These are phyloP conservation scores for Actinidia polygama DNA, from an alignment of 179 eudicot genomes.

Conservation along the genomic window DNA sequence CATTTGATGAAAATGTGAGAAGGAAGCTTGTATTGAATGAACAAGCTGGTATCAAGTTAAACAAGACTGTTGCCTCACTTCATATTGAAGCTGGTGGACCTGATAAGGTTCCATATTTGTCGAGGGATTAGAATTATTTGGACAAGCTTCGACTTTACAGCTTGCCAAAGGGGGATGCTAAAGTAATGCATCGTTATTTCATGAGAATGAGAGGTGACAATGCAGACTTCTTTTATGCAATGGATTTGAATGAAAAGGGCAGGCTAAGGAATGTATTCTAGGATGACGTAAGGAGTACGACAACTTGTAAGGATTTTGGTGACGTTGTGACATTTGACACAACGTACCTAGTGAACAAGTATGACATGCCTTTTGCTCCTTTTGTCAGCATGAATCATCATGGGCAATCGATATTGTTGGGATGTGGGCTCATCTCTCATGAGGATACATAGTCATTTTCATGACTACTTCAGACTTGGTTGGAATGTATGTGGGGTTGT, in stretches of 20 bases:
- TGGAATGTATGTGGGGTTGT: too few species aligned
- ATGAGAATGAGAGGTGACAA: not conserved
- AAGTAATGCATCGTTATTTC: not conserved
- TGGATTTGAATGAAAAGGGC: not conserved
- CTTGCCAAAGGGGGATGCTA: not conserved
- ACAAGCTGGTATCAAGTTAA: too few species aligned
- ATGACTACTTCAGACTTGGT: not conserved
- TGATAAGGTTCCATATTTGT: not conserved
- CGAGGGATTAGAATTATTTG: too few species aligned
- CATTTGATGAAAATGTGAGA: too few species aligned
- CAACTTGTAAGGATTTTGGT: not conserved
- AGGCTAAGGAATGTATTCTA: not conserved
- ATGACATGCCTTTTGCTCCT: too few species aligned
- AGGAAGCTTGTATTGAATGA: too few species aligned
- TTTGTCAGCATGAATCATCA: not conserved
- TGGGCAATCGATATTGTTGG: not conserved
- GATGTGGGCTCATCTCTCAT: not conserved
- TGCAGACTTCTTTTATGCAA: not conserved
- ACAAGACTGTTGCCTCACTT: too few species aligned
- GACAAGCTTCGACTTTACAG: not conserved
- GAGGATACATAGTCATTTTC: not conserved
- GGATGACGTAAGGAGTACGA: not conserved
- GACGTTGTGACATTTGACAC: conserved; percentile 14
- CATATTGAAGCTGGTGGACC: not conserved
- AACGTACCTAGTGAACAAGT: not conserved